A percentile compares a stretch with the other conserved stretches of the same genome.
phyloP scores from a whole-genome alignment of 306 rosid genomes.

The Luffa acutangula region DNA sequence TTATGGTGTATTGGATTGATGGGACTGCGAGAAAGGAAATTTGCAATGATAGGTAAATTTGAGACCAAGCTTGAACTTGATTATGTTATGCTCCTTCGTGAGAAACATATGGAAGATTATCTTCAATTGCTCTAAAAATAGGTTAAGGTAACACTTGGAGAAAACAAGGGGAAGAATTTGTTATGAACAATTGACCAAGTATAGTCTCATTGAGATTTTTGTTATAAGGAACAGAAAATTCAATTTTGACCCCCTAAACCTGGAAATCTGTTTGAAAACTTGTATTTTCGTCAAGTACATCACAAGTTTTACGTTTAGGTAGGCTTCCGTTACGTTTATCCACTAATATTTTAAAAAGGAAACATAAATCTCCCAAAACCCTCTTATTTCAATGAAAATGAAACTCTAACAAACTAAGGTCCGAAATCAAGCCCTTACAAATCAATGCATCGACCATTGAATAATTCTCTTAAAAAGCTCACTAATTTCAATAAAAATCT shows the following conservation, averaged over 20 bases:
- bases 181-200: neutral
- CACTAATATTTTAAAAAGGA: neutral
- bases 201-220: neutral
- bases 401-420: neutral
- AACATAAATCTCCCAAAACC: neutral
- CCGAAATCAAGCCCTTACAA: neutral
- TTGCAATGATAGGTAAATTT: neutral
- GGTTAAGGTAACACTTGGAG: neutral
- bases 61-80: neutral
- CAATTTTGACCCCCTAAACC: neutral
- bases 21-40: neutral
- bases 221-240: neutral
- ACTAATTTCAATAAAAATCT: neutral
- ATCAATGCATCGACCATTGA: neutral
- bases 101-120: neutral
- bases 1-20: neutral
- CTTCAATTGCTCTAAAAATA: neutral
- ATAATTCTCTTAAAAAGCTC: neutral
- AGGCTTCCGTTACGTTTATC: neutral
- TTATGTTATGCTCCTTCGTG: neutral
- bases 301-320: neutral
- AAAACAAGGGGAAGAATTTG: neutral
- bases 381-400: neutral
- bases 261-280: neutral
- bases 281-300: neutral